Base-by-base conservation (phyloP, 352 stramenopile genomes). In the Globisporangium echinulatum region DNA sequence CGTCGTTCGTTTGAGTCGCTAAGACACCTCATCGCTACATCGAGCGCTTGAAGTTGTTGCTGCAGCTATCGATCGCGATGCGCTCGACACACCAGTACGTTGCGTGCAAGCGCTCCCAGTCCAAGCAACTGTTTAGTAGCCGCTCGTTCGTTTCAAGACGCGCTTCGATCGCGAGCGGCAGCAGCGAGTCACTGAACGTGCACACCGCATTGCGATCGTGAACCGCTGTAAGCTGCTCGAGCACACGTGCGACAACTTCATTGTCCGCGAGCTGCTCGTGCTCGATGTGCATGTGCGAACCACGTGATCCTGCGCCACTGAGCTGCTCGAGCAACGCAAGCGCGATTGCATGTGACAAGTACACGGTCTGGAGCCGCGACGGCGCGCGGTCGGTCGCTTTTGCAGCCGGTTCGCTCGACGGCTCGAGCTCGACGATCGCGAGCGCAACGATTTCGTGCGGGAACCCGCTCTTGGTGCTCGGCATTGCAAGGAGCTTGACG, bases 101-200 rank as follows among this genome's bases (percentile, higher is more conserved):
- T n/a, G 79, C 67, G 53, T 79, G 67, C 25, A 76, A 59, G 33
- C 71, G 70, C 49, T 87, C 74, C 79, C 79, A 88, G 37, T 72
- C 64, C 51, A 74, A 78, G 67, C 74, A 84, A 56, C 79, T 88
- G 63, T 81, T 87, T 7, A 80, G 62, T 9, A 87, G 54, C 17
- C 71, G 66, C 50, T 85, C 79, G 47, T 75, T 87, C 48, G 70
- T 82, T 10, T 72, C 62, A 44, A 59, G 73, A 0, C 66, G 66
- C 13, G 72, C 68, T 59, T 76, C 62, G 42, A 86, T 70, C 10
- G 62, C 63, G 42, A 82, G 65, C 15, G 42, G 58, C 5, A 8
- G 57, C 7, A 13, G 47, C 9, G 19, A 33, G 2, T 33, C 25
- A 33, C 25, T 33, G 25, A 33, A 33, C 25, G 25, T 33, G 25